phyloP scores from a whole-genome alignment of 2,329 filamentous ascomycete genomes.

The Colletotrichum sp. region DNA sequence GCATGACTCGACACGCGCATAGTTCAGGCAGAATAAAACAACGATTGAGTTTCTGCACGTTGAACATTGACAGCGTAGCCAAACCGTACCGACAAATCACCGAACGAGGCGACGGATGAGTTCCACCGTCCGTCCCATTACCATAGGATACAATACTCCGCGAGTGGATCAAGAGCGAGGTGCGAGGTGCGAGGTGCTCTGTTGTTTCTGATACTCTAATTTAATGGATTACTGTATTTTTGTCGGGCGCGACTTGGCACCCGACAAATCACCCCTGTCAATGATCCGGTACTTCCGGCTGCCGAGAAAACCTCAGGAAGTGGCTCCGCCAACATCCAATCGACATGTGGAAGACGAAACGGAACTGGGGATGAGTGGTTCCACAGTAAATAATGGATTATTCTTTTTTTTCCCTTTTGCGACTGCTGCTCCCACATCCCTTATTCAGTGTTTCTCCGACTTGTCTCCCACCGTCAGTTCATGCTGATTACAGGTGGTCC shows the following conservation, averaged over 20 bases:
- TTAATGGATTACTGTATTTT: not conserved
- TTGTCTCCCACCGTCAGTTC: not conserved
- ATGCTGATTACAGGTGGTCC: not conserved
- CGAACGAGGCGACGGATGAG: not conserved
- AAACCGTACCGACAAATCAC: not conserved
- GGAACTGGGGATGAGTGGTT: not conserved
- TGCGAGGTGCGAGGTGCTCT: not conserved
- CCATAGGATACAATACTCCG: not conserved
- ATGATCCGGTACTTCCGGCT: conserved; percentile 14
- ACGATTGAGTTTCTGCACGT: not conserved
- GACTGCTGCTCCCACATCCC: conserved; percentile 8
- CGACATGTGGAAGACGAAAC: not conserved
- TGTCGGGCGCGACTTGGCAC: not conserved
- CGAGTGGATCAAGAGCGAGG: not conserved
- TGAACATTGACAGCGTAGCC: not conserved
- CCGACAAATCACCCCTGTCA: not conserved
- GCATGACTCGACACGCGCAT: not conserved
- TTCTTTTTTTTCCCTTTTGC: not conserved
- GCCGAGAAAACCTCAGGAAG: not conserved
- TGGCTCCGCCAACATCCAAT: not conserved
- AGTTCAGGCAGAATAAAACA: not conserved
- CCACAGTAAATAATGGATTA: not conserved
- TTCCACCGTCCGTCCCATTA: not conserved
- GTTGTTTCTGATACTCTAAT: not conserved
- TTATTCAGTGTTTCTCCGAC: not conserved